Conservation (phyloP, 2,329 filamentous ascomycete genomes). For the Furcasterigmium sp. region DNA sequence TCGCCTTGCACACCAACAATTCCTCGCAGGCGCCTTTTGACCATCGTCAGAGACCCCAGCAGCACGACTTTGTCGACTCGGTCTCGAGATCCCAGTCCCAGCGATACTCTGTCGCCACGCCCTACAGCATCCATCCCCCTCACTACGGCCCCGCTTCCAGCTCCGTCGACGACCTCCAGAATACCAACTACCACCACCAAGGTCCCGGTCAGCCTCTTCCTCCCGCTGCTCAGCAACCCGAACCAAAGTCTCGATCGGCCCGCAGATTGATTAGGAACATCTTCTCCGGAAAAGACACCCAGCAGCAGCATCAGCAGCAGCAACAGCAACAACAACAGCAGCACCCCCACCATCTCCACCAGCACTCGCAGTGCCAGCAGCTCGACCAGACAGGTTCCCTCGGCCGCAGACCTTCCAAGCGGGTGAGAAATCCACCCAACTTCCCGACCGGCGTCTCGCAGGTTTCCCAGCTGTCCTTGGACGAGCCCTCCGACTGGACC, state of each 20-base stretch:
- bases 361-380: slow-evolving; percentile 17
- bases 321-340: slow-evolving; percentile 13
- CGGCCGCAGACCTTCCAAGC: slow-evolving; percentile 51
- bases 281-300: slow-evolving; percentile 31
- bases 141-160: slow-evolving; percentile 29
- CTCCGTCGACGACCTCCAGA: slow-evolving; percentile 36
- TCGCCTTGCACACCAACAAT: slow-evolving; percentile 26
- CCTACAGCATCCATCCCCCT: slow-evolving; percentile 21
- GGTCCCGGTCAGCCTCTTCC: slow-evolving; percentile 17
- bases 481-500: slow-evolving; percentile 28
- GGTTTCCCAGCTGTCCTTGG: slow-evolving; percentile 30
- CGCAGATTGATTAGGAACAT: slow-evolving; percentile 51
- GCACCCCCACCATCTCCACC: slow-evolving; percentile 15
- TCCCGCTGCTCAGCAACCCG: slow-evolving; percentile 15
- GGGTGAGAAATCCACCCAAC: slow-evolving; percentile 43
- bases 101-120: slow-evolving; percentile 32
- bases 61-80: slow-evolving; percentile 39
- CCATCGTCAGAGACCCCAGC: slow-evolving; percentile 22
- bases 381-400: slow-evolving; percentile 47
- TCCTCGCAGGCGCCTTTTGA: slow-evolving; percentile 20
- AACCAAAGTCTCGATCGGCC: slow-evolving; percentile 37
- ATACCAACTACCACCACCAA: slow-evolving; percentile 16
- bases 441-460: slow-evolving; percentile 35
- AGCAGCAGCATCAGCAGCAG: slow-evolving; percentile 19
- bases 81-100: slow-evolving; percentile 48